A percentile compares a stretch with the other conserved stretches of the same genome.
phyloP scores from a whole-genome alignment of 83 land plant genomes.

The Thuja plicata region DNA sequence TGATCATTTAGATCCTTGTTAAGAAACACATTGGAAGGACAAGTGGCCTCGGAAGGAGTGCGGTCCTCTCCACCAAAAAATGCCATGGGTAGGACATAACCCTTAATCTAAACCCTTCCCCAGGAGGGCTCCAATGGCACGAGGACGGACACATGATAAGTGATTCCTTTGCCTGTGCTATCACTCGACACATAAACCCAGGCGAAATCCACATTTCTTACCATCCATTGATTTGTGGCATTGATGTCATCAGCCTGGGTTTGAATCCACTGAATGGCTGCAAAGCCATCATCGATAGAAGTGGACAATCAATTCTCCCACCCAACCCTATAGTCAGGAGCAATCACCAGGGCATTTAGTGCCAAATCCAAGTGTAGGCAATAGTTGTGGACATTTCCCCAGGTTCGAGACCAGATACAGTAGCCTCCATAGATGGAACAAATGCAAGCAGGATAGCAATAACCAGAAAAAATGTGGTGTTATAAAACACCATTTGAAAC shows the following conservation, averaged over 20 bases:
- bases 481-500: too few species aligned
- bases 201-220: conserved; percentile 20
- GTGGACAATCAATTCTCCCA: conserved; percentile 70
- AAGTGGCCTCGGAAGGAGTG: conserved; percentile 46
- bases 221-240: conserved; percentile 20
- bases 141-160: conserved; percentile 47
- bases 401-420: conserved; percentile 52
- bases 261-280: conserved; percentile 50
- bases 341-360: conserved; percentile 48
- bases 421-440: too few species aligned
- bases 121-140: background rate
- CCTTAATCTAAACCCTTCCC: conserved; percentile 39
- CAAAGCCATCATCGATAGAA: conserved; percentile 51
- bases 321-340: conserved; percentile 69
- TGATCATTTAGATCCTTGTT: conserved; percentile 53
- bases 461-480: too few species aligned
- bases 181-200: conserved; percentile 45
- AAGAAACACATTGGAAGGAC: conserved; percentile 41
- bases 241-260: conserved; percentile 14
- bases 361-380: conserved; percentile 47
- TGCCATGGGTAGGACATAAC: conserved; percentile 42
- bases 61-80: conserved; percentile 51
- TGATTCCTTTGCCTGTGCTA: conserved; percentile 55
- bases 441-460: too few species aligned
- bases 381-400: conserved; percentile 48